Evolutionary conservation across 2,329 filamentous ascomycete species (phyloP), one percentile per base, ranked within the genome.

Genomic region (Nemania sp.): DNA sequence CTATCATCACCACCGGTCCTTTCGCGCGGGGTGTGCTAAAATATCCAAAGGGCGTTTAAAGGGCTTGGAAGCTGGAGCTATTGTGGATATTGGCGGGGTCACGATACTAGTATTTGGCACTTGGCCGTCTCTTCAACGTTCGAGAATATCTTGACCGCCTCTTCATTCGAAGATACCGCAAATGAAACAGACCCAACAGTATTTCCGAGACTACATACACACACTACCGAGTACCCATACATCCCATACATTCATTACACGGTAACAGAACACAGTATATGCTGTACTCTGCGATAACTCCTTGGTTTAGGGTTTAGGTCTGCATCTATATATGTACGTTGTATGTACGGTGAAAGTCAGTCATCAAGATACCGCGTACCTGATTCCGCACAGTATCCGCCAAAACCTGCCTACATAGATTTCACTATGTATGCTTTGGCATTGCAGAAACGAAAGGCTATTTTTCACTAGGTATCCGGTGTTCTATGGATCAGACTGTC

Each of bases 61-160:
- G 43, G 61, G 47, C 67, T 51, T 64, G 56, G 67, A 56, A 38
- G 55, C 62, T 59, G 29, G 52, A 32, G 27, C 52, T 58, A 49
- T 60, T 72, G 70, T 72, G 68, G 66, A 58, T 59, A 70, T 64
- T 64, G 66, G 73, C 72, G 72, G 74, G 73, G 72, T 75, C 74
- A 76, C 74, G 74, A 75, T 73, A 74, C 66, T 61, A 29, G 58
- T 58, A 66, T 63, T 38, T 38, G 53, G 32, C 32, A 38, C 32
- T 41, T 41, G 53, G 71, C 43, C 29, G 72, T 67, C 71, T 69
- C 69, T 73, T 68, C 67, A 66, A 71, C 59, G 8, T 47, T 53
- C 43, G 27, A 58, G 20, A 18, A 49, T 20, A 41, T 59, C 67
- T 67, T 74, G 74, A 76, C 74, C 74, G 74, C 74, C 66, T 75